Base-by-base conservation (phyloP, 352 stramenopile species). In the Pythium rishiriense region DNA sequence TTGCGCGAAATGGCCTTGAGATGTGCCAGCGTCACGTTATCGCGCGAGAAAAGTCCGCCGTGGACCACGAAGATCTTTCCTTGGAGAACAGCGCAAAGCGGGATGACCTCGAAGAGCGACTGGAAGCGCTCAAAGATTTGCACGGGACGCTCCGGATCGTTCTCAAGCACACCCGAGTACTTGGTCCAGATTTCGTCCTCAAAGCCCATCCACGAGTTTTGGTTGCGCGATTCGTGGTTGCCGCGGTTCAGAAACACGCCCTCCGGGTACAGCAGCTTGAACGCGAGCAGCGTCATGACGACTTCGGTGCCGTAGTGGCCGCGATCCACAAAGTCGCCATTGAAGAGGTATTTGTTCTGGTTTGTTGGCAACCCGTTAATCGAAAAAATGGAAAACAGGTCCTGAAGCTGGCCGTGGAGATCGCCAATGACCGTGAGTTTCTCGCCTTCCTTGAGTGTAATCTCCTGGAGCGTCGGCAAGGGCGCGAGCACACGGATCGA, bases 311-410 rank as follows among this genome's bases (percentile, higher is more conserved):
- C 93, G 59, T 97, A 90, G 39, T 81, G 68, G 0, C 96, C 96
- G 22, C 96, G 83, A 66, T 99, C 96, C 37, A 98, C 96, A 72
- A 98, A 98, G 66, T 98, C 96, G 0, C 96, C 96, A 71, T 98
- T 99, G 77, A 99, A 98, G 1, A 99, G 70, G 70, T 98, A 98
- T 66, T 91, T 91, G 74, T 98, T 98, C n/a, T 86, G 91, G 11
- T 52, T 46, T 11, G 78, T 91, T 8, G 96, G 96, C 37, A 97
- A 64, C 0, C 93, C 93, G 62, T 97, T 97, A 64, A 97, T 89
- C 14, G 82, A 97, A 49, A 99, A 98, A 50, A 98, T 98, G 8
- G 91, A 92, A 56, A 96, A 97, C 2, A 99, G 76, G 61, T 99
- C 96, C 41, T 97, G 85, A 19, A 98, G 70, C 67, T 98, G 94